These are phyloP conservation scores for Byssochlamys sp. DNA, from an alignment of 2,329 filamentous ascomycete species.

Conservation along the genomic window DNA sequence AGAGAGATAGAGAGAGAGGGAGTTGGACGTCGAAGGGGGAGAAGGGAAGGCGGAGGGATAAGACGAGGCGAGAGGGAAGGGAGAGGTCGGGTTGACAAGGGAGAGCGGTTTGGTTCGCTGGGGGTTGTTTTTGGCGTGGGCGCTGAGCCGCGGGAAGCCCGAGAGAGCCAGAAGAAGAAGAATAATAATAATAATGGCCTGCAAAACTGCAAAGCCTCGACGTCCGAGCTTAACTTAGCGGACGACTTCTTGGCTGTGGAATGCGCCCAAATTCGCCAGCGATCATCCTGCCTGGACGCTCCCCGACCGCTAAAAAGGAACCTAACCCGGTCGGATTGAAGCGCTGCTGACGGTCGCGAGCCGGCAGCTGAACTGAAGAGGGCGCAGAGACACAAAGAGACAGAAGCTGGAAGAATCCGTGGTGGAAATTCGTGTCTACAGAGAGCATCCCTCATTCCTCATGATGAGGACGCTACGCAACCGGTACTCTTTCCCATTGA, in stretches of 20 bases:
- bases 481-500: too few species aligned
- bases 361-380: neutral
- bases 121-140: neutral
- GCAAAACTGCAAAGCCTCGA: neutral
- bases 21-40: slow-evolving; percentile 3
- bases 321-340: neutral
- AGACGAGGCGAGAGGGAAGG: slow-evolving; percentile 1
- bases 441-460: too few species aligned
- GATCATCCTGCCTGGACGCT: neutral
- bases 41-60: slow-evolving; percentile 3
- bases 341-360: neutral
- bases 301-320: neutral
- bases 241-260: neutral
- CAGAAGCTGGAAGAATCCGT: too few species aligned
- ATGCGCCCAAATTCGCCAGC: neutral
- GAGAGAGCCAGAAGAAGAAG: too few species aligned
- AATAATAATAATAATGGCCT: too few species aligned
- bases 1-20: slow-evolving; percentile 2
- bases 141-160: too few species aligned
- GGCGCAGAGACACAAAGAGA: too few species aligned
- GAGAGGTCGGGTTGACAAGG: neutral
- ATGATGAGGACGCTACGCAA: too few species aligned
- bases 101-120: neutral
- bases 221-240: neutral
- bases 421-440: too few species aligned